phyloP scores from a whole-genome alignment of 2,329 filamentous ascomycete genomes.

The Tolypocladium inflatum region DNA sequence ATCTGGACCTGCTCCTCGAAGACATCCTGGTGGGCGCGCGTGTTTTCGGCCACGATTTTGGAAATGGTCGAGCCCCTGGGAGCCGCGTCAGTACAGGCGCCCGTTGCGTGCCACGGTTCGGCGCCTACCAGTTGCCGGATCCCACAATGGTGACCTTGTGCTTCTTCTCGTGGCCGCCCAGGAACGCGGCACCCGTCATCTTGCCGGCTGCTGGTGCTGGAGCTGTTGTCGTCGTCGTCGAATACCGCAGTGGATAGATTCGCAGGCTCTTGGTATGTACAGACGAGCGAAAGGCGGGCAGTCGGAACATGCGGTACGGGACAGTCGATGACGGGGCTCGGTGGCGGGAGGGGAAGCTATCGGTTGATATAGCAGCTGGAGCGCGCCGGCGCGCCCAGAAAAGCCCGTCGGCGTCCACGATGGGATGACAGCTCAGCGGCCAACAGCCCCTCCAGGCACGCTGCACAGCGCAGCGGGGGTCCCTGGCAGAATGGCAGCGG shows the following conservation, averaged over 20 bases:
- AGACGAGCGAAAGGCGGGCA: background rate
- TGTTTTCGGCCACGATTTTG: constrained; percentile 94
- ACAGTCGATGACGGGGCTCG: background rate
- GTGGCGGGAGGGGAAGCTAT: background rate
- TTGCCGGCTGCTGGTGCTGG: constrained; percentile 10
- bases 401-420: constrained; percentile 1
- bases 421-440: background rate
- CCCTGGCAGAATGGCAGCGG: constrained; percentile 1
- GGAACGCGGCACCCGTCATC: constrained; percentile 20
- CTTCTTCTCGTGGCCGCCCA: constrained; percentile 53
- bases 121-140: constrained; percentile 82
- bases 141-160: constrained; percentile 93
- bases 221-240: background rate
- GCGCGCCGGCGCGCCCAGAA: background rate
- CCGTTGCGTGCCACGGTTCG: background rate
- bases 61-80: constrained; percentile 88
- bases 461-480: background rate
- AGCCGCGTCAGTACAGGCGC: background rate
- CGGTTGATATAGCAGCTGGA: background rate
- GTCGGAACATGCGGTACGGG: constrained; percentile 2
- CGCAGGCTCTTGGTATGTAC: background rate
- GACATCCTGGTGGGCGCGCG: constrained; percentile 62
- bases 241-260: background rate
- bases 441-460: background rate
- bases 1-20: constrained; percentile 91